phyloP scores from a whole-genome alignment of 2,329 filamentous ascomycete species.

The Alternaria viburni region DNA sequence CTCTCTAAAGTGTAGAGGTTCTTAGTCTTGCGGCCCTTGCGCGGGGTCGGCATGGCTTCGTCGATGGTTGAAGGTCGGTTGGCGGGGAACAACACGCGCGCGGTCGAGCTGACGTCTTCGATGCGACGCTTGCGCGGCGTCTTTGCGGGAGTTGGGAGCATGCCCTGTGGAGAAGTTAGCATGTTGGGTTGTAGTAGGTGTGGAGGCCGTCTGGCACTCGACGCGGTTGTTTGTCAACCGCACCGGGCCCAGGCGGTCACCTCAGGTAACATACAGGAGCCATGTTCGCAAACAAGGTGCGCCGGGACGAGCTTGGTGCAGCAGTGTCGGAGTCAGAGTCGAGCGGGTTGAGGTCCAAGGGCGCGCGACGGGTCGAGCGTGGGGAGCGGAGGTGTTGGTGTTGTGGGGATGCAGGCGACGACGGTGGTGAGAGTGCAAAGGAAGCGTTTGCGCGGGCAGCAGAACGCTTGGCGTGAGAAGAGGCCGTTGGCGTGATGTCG shows the following conservation, averaged over 20 bases:
- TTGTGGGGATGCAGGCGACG: conserved; percentile 48
- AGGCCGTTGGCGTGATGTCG: conserved; percentile 39
- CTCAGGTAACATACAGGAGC: conserved; percentile 32
- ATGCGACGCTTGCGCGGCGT: conserved; percentile 70
- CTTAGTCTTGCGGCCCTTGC: conserved; percentile 63
- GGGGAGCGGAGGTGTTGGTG: conserved; percentile 38
- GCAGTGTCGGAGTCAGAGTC: conserved; percentile 42
- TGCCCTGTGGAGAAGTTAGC: conserved; percentile 47
- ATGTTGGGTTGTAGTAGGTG: not conserved
- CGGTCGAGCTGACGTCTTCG: conserved; percentile 53
- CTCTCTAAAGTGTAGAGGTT: conserved; percentile 52
- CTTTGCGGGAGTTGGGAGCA: conserved; percentile 80
- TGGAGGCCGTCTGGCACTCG: not conserved
- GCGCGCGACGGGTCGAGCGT: conserved; percentile 40
- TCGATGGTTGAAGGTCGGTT: conserved; percentile 68
- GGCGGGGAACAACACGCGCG: conserved; percentile 64
- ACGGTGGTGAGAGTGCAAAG: conserved; percentile 54
- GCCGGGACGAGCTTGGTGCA: conserved; percentile 34
- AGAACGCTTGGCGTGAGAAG: conserved; percentile 22
- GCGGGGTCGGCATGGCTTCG: conserved; percentile 65
- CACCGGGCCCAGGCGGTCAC: not conserved
- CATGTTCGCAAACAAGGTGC: conserved; percentile 31
- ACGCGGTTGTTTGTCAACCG: conserved; percentile 5
- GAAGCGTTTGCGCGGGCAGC: conserved; percentile 50
- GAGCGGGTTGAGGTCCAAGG: conserved; percentile 22